Evolutionary conservation across 176 grass and related monocot species (phyloP), one percentile per base, ranked within the genome.

Genomic region (Carex littledalei): DNA sequence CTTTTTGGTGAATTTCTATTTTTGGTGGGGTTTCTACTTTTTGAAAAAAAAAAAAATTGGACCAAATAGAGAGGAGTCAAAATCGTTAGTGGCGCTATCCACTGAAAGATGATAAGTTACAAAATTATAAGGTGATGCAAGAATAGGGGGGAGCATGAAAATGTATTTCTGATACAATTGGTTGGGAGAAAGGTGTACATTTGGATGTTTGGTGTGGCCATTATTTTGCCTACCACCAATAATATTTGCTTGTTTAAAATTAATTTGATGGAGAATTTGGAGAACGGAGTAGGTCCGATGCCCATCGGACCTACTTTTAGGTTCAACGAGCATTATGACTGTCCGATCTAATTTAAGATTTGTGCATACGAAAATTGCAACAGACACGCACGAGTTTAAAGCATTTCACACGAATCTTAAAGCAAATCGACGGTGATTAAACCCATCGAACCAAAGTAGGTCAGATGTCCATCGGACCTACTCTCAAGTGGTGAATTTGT

Each of bases 41-140:
- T 78, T 53, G 4, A 52, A 7, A 78, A 6, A 12, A 78, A 78
- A 77, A 31, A 74, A 14, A 78, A 16, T 57, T 32, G 74, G 14
- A 57, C 52, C 74, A 57, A 78, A 34, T 57, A 78, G 50, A 32
- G 49, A 78, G 14, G 50, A 78, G 22, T 78, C 74, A 57, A 78
- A 78, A 57, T 34, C 74, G 4, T 14, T 57, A 78, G 74, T 78
- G 74, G 50, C 50, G 52, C 52, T 78, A 54, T 78, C 74, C 74
- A 78, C 74, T 3, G 74, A 78, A 34, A 78, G 37, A 57, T 85
- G 66, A 71, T 85, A 73, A 59, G 35, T 61, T 41, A 60, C 10
- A 15, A 76, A 76, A 37, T 17, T 75, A 31, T 9, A 74, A 43
- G 67, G 26, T 61, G 55, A 76, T 41, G 63, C 62, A 16, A 69